Conservation (phyloP, 768 basidiomycete genomes). For the Suillus brevipes region DNA sequence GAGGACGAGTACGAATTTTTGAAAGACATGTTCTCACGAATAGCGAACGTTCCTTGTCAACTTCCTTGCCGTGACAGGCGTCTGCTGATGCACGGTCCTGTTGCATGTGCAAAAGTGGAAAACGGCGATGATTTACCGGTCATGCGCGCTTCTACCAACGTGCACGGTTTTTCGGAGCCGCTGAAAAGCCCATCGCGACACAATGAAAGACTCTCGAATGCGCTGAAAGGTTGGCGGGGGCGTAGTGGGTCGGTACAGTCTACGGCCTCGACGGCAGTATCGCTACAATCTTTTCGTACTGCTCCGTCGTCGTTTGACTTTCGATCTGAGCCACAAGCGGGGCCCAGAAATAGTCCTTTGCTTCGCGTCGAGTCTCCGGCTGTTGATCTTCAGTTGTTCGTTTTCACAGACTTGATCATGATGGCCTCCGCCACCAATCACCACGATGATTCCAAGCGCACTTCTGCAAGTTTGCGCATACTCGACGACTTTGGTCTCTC, state of each 20-base stretch:
- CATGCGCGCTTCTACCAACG: constrained; percentile 16
- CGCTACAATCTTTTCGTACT: constrained; percentile 25
- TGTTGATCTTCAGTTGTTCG: constrained; percentile 40
- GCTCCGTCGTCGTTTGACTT: constrained; percentile 33
- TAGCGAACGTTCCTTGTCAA: constrained; percentile 56
- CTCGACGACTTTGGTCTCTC: constrained; percentile 48
- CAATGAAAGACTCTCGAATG: constrained; percentile 36
- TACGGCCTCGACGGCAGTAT: constrained; percentile 24
- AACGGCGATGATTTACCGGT: constrained; percentile 24
- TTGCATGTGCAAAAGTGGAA: constrained; percentile 44
- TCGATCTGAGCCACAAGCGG: constrained; percentile 7
- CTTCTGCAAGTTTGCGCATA: constrained; percentile 40
- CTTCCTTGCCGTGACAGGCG: constrained; percentile 75
- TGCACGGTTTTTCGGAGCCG: background rate
- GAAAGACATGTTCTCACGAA: constrained; percentile 56
- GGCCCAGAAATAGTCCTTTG: constrained; percentile 15
- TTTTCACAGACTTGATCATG: constrained; percentile 74
- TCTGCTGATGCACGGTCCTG: constrained; percentile 65
- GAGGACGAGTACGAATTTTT: constrained; percentile 86
- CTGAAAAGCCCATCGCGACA: constrained; percentile 11
- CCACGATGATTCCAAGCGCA: constrained; percentile 21
- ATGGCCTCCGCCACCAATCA: constrained; percentile 41
- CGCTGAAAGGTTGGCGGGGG: constrained; percentile 47
- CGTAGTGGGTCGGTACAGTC: constrained; percentile 41
- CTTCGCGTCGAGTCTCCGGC: constrained; percentile 28